These are phyloP conservation scores for Didymella lethalis DNA, from an alignment of 2,329 filamentous ascomycete genomes.

Conservation along the genomic window DNA sequence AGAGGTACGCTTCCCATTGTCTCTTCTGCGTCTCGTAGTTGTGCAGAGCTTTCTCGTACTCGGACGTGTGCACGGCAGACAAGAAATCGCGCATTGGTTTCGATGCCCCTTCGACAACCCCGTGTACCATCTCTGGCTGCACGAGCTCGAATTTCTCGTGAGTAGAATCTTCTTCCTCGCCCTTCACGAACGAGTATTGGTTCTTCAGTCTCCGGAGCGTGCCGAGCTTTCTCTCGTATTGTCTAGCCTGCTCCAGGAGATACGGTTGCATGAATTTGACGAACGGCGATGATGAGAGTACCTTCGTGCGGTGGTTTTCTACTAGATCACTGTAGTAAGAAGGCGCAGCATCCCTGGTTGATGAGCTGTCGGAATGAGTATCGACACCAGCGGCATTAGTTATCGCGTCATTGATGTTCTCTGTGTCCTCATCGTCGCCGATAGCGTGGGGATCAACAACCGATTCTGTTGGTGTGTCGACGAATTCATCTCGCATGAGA, in stretches of 20 bases:
- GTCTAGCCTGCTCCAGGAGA: slow-evolving; percentile 87
- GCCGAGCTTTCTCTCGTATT: slow-evolving; percentile 84
- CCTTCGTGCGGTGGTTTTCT: slow-evolving; percentile 88
- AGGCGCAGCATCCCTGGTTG: slow-evolving; percentile 80
- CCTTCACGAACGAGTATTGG: slow-evolving; percentile 61
- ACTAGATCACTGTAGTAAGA: slow-evolving; percentile 97
- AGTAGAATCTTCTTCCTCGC: slow-evolving; percentile 41
- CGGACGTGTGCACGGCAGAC: slow-evolving; percentile 92
- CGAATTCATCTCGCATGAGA: slow-evolving; percentile 90
- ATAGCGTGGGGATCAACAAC: slow-evolving; percentile 49
- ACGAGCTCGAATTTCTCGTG: slow-evolving; percentile 86
- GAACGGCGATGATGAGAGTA: slow-evolving; percentile 93
- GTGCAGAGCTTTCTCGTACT: slow-evolving; percentile 94
- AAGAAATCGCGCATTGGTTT: slow-evolving; percentile 91
- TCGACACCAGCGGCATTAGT: slow-evolving; percentile 17
- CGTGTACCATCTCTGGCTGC: slow-evolving; percentile 92
- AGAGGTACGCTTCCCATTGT: slow-evolving; percentile 95
- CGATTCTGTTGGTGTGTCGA: slow-evolving; percentile 75
- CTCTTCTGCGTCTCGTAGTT: slow-evolving; percentile 93
- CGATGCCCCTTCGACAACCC: slow-evolving; percentile 79
- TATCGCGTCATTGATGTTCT: slow-evolving; percentile 12
- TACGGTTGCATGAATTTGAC: slow-evolving; percentile 96
- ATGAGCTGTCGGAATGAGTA: slow-evolving; percentile 53
- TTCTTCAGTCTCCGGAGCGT: slow-evolving; percentile 85
- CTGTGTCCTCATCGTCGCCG: slow-evolving; percentile 14